Evolutionary conservation across 2,329 filamentous ascomycete species (phyloP), one percentile per base, ranked within the genome.

Genomic region (Ophiosphaerella herpotricha): DNA sequence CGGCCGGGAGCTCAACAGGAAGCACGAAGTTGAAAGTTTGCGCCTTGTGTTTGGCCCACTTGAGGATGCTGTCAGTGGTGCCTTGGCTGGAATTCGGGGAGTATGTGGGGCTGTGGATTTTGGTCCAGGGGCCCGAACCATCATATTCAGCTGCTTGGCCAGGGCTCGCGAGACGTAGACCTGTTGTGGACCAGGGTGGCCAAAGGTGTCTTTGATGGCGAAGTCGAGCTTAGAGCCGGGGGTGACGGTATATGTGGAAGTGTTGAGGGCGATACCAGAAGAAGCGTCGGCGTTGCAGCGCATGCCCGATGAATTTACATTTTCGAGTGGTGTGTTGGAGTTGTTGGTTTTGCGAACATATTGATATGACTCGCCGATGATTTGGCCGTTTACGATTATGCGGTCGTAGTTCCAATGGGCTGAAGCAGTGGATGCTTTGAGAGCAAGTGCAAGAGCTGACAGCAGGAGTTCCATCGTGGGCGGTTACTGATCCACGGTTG

Each of bases 141-240:
- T 64, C 56, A 41, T 67, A 68, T 1, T 51, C 39, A 11, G 49
- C 48, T 1, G 16, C 57, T 4, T 39, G 32, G 9, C 37, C 49
- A 60, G 65, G 2, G 56, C 66, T 39, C 58, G 58, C 7, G 67
- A 66, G 39, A 68, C 60, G 47, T 66, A 68, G 14, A 66, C 57
- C 46, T 64, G 61, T 35, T 62, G 57, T 1, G 63, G 62, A 0
- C 64, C 64, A 2, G 65, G 64, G 46, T 67, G 63, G 8, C 58
- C 70, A 64, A 81, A 76, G 61, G 77, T 71, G 57, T 74, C 71
- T 68, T 78, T 66, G 69, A 78, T 64, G 53, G 80, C 66, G 71
- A 80, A 66, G 58, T 75, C 67, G 68, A 81, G 65, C 64, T 77
- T 70, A 60, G 75, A 71, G 36, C 78, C 79, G 1, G 77, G 57